Conservation (phyloP, 164 flowering plant species). For the Tetracentron sinense region DNA sequence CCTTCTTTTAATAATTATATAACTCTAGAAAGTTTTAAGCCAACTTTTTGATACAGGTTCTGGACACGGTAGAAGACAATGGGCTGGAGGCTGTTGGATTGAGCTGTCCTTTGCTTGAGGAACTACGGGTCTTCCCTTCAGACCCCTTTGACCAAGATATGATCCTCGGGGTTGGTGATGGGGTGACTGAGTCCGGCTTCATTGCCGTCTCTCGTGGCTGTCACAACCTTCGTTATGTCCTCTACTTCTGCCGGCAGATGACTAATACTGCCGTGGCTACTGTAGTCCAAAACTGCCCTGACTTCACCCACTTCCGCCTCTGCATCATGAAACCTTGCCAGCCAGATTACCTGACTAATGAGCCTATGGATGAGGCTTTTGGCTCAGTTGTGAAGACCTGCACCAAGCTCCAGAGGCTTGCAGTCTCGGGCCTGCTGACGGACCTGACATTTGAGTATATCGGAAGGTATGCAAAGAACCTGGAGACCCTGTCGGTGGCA, state of each 20-base stretch:
- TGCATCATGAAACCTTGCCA: slow-evolving; percentile 69
- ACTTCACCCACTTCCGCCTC: slow-evolving; percentile 73
- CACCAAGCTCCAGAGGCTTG: slow-evolving; percentile 61
- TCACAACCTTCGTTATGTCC: slow-evolving; percentile 59
- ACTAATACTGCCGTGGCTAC: slow-evolving; percentile 73
- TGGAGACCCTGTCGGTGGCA: slow-evolving; percentile 76
- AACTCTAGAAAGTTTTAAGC: too few relatives aligned
- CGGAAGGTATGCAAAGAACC: slow-evolving; percentile 66
- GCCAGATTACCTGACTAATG: slow-evolving; percentile 61
- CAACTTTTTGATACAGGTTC: slow-evolving; percentile 43
- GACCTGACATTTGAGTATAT: slow-evolving; percentile 67
- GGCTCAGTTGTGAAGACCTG: slow-evolving; percentile 70
- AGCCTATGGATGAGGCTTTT: slow-evolving; percentile 82
- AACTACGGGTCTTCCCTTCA: slow-evolving; percentile 77
- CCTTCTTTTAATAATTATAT: too few relatives aligned
- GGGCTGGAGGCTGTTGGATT: slow-evolving; percentile 74
- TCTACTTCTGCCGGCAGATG: slow-evolving; percentile 80
- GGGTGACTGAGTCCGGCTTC: slow-evolving; percentile 71
- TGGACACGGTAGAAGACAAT: slow-evolving; percentile 69
- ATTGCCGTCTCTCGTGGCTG: slow-evolving; percentile 74
- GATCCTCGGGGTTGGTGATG: slow-evolving; percentile 25
- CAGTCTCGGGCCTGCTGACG: slow-evolving; percentile 73
- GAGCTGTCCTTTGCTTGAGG: slow-evolving; percentile 58
- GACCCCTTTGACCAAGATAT: too few relatives aligned
- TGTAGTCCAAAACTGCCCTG: slow-evolving; percentile 68